phyloP scores from a whole-genome alignment of 768 basidiomycete species.

The Termitomyces sp. region DNA sequence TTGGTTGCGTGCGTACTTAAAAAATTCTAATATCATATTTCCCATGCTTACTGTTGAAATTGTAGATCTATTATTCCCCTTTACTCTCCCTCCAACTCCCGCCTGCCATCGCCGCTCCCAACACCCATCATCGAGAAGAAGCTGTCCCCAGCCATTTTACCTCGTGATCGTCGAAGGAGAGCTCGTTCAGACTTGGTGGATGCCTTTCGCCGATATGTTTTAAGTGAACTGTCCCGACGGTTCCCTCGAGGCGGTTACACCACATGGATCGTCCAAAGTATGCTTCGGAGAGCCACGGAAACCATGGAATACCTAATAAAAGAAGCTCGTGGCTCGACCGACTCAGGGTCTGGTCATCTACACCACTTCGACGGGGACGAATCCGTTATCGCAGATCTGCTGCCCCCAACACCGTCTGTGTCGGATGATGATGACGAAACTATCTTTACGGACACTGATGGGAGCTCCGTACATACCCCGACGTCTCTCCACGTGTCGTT shows the following conservation, averaged over 20 bases:
- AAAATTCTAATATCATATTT: neutral
- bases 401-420: conserved; percentile 27
- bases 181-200: conserved; percentile 70
- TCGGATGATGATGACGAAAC: conserved; percentile 39
- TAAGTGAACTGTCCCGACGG: conserved; percentile 46
- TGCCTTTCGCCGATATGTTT: conserved; percentile 56
- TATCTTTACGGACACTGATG: conserved; percentile 40
- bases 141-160: conserved; percentile 22
- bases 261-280: conserved; percentile 51
- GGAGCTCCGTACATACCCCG: conserved; percentile 47
- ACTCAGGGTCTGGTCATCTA: conserved; percentile 5
- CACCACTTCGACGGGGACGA: conserved; percentile 18
- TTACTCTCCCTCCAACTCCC: conserved; percentile 27
- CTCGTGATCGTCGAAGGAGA: conserved; percentile 48
- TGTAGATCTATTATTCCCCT: conserved; percentile 25
- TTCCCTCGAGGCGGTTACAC: conserved; percentile 38
- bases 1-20: conserved; percentile 56
- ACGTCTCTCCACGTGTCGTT: conserved; percentile 27
- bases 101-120: conserved; percentile 27
- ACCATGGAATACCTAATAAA: conserved; percentile 39
- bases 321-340: conserved; percentile 24
- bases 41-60: conserved; percentile 14
- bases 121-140: conserved; percentile 22
- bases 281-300: conserved; percentile 42
- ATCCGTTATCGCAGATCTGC: conserved; percentile 26